phyloP scores from a whole-genome alignment of 768 basidiomycete species.

The Amanita fuliginea region DNA sequence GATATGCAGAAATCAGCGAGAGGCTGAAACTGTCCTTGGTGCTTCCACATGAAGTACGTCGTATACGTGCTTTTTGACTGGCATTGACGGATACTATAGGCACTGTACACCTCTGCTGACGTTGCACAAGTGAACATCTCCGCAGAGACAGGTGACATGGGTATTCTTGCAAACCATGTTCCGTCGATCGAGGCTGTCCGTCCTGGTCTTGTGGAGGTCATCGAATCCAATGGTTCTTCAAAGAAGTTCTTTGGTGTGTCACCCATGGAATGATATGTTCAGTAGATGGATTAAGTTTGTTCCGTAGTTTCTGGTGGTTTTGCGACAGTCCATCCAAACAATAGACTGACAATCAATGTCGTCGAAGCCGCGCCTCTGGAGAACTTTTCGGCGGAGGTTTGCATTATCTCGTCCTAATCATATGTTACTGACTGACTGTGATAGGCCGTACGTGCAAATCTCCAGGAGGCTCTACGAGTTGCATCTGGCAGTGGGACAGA shows the following conservation, averaged over 20 bases:
- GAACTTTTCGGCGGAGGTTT: slow-evolving; percentile 81
- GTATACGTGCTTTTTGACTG: neutral
- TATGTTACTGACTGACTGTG: neutral
- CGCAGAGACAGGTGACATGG: slow-evolving; percentile 96
- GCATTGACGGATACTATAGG: slow-evolving; percentile 32
- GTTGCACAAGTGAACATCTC: slow-evolving; percentile 94
- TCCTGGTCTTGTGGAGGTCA: slow-evolving; percentile 90
- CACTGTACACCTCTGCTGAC: slow-evolving; percentile 83
- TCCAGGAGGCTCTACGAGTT: slow-evolving; percentile 81
- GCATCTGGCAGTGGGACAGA: slow-evolving; percentile 78
- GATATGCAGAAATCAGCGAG: slow-evolving; percentile 86
- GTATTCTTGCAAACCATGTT: slow-evolving; percentile 97
- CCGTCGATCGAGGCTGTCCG: slow-evolving; percentile 93
- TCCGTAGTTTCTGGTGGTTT: slow-evolving; percentile 85
- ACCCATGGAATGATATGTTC: neutral
- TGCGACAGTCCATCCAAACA: slow-evolving; percentile 96
- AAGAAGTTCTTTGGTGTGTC: slow-evolving; percentile 97
- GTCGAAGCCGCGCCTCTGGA: slow-evolving; percentile 93
- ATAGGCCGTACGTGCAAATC: slow-evolving; percentile 82
- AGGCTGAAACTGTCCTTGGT: slow-evolving; percentile 90
- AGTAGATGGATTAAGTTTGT: slow-evolving; percentile 1
- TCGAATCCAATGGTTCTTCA: slow-evolving; percentile 63
- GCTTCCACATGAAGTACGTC: slow-evolving; percentile 86
- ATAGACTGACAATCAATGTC: slow-evolving; percentile 92
- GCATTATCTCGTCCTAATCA: neutral